Evolutionary conservation across 176 grass and related monocot genomes (phyloP), one percentile per base, ranked within the genome.

Genomic region (Thinopyrum elongatum): DNA sequence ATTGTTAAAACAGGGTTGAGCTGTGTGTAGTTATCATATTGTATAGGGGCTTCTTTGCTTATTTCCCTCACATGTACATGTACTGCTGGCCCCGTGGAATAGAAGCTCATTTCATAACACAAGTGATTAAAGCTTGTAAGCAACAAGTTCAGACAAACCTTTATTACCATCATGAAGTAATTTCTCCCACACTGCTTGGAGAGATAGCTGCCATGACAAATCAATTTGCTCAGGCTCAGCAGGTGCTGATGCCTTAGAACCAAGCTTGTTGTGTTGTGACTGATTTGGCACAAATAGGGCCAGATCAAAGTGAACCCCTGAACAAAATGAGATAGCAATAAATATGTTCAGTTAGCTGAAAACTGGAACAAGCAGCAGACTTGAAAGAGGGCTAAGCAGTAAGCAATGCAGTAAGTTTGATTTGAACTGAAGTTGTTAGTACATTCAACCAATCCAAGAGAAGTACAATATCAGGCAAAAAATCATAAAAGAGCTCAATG

Each of bases 231-330:
- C 88, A 75, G 94, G 92, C 68, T 93, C 94, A 41, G 90, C 80
- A 75, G 94, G 94, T 80, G 94, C 78, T 73, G 92, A 90, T 73
- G 82, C 72, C 55, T 91, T 90, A 76, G 92, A 90, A 80, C 92
- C 92, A 78, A 99, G 88, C 83, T 99, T 99, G 61, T 94, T 92
- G 87, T 89, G 88, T 83, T 91, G 90, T 58, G 97, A 99, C 61
- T 94, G 93, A 81, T 99, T 99, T 73, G 97, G 97, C 83, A 94
- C 94, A 92, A 99, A 99, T 44, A 99, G 39, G 12, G 94, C 97
- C 79, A 93, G 65, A 35, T 93, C 80, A 88, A 99, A 99, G 65
- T 87, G 85, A 12, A 90, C 68, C 1, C 97, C 97, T 99, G 84
- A 80, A 65, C 55, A 82, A 78, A 85, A 79, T 79, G 67, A 83